These are phyloP conservation scores for Russula lepida DNA, from an alignment of 768 basidiomycete genomes.

Conservation along the genomic window DNA sequence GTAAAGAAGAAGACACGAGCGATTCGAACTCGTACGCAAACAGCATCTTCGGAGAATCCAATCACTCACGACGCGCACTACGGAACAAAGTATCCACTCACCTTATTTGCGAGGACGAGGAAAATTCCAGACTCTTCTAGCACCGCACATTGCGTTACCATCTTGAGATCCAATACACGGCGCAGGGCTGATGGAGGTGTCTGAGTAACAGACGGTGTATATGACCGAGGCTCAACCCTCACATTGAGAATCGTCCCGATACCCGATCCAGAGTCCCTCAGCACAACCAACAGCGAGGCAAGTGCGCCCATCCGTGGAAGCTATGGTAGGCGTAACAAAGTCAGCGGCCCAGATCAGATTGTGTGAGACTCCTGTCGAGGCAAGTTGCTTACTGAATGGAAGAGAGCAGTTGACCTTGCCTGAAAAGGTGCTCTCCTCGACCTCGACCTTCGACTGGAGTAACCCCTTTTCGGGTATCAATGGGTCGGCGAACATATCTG, in stretches of 20 bases:
- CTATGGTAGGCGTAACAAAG: constrained; percentile 30
- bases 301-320: constrained; percentile 72
- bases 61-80: not conserved
- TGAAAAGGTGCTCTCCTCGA: constrained; percentile 59
- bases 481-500: constrained; percentile 75
- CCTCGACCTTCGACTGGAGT: constrained; percentile 41
- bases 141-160: constrained; percentile 93
- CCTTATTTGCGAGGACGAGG: constrained; percentile 90
- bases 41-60: constrained; percentile 44
- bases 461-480: too few relatives aligned
- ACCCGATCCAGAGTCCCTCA: constrained; percentile 96
- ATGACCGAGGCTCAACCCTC: constrained; percentile 24
- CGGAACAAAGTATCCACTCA: constrained; percentile 20
- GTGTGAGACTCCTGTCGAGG: not conserved
- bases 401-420: constrained; percentile 93
- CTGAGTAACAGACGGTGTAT: not conserved
- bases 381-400: constrained; percentile 61
- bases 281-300: constrained; percentile 91
- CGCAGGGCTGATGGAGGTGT: constrained; percentile 57
- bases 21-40: constrained; percentile 96
- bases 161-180: constrained; percentile 86
- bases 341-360: not conserved
- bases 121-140: constrained; percentile 94
- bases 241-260: constrained; percentile 83
- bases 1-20: constrained; percentile 78